Evolutionary conservation across 768 basidiomycete genomes (phyloP), one percentile per base, ranked within the genome.

Genomic region (Mycena rebaudengoi): DNA sequence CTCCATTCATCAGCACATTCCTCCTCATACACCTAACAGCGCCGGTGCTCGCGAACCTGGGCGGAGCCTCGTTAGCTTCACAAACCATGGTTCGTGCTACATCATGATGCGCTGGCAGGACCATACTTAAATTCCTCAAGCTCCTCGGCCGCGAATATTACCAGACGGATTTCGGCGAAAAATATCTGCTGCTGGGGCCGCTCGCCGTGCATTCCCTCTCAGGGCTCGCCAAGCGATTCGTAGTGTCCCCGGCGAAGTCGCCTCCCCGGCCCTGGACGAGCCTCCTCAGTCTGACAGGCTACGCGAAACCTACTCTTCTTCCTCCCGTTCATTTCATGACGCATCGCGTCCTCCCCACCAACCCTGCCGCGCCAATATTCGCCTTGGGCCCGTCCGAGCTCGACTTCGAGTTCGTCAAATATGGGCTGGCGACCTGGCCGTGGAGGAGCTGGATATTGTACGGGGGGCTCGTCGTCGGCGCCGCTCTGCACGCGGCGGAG

Each of bases 71-170:
- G 11, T 71, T 88, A 16, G 83, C 93, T 8, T 94, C 92, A 5
- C 86, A 86, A 70, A 84, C 87, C 45, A 89, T 95, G 91, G 94
- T 92, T 61, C 60, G 87, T 76, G 21, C 11, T 8, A n/a, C 48
- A 41, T 44, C 23, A 18, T 41, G 16, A 45, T 5, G 3, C 45
- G 46, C 7, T 43, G 21, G n/a, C 16, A 16, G 28, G 23, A 35
- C 3, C 20, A 37, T 60, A 13, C 55, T 40, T 28, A 40, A 18
- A 30, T 39, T 18, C 10, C 14, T 41, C 10, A 68, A 95, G 92
- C 79, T 96, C 43, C 80, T 96, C 13, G 92, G 93, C 11, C 79
- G 94, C 54, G 94, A 94, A 76, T 94, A 94, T 76, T 96, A 96
- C 74, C 92, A 95, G 72, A 91, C 90, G 0, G 58, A 77, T 0